Base-by-base conservation (phyloP, 768 basidiomycete species). In the Mycena polygramma region DNA sequence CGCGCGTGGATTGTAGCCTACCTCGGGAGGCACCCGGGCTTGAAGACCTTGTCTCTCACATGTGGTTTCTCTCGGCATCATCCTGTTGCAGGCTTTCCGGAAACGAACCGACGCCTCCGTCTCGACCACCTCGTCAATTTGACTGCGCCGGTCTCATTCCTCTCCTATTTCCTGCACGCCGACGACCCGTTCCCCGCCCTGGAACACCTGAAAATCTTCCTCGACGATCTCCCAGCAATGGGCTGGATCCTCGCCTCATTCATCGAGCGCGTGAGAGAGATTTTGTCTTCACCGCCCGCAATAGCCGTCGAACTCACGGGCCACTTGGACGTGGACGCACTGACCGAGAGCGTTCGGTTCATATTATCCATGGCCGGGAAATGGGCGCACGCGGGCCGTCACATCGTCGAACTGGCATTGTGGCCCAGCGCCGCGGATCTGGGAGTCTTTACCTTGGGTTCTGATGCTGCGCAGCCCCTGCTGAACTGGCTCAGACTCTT, bases 361-460 rank as follows among this genome's bases (percentile, higher is more conserved):
- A 35, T 46, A 0, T 43, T 49, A 2, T 43, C 20, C 19, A 26
- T 66, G 39, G 65, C 49, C 3, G 57, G 57, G 3, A 66, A 66
- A 17, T 66, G 65, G 65, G 59, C 13, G 2, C 65, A 66, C 22
- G 65, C 65, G 13, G 46, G 49, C 9, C 65, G 57, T 11, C 57
- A 66, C 30, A 59, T 66, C 24, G 19, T 14, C 22, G 49, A 7
- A n/a, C n/a, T 66, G 13, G 26, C 17, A 7, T 36, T 66, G 43
- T 59, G 64, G 54, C 45, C 53, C 24, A 7, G 26, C 10, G 17
- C 36, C 17, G 24, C 11, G 39, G 49, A n/a, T 8, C 4, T 39
- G 2, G 37, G 48, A 20, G 20, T 24, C 30, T 30, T 30, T 30
- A 30, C 30, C 7, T 2, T 26, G 4, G 37, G 51, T 39, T 26